These are phyloP conservation scores for Blechomonas ayalai DNA, from an alignment of 208 protist species.

Conservation along the genomic window DNA sequence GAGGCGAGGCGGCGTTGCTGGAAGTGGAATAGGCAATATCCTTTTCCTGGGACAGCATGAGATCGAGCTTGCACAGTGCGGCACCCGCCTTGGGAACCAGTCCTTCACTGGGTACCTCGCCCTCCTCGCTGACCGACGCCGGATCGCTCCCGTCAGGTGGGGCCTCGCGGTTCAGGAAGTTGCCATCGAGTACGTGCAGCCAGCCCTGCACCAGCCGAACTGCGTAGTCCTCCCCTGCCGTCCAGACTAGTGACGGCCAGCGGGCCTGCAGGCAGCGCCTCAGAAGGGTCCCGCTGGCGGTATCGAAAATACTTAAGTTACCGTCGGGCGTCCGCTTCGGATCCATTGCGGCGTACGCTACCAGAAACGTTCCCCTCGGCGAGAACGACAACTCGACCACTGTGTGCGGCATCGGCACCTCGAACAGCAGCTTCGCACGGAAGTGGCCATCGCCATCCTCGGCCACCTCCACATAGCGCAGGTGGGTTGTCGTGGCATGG, in stretches of 20 bases:
- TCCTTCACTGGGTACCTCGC: constrained; percentile 4
- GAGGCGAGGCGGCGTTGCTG: constrained; percentile 29
- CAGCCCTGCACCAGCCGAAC: constrained; percentile 66
- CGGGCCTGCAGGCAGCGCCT: constrained; percentile 66
- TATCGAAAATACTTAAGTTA: constrained; percentile 65
- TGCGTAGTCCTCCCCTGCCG: constrained; percentile 41
- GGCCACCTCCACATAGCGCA: constrained; percentile 58
- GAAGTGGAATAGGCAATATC: constrained; percentile 62
- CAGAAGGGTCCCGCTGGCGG: constrained; percentile 36
- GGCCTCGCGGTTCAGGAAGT: constrained; percentile 11
- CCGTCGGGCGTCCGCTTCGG: constrained; percentile 64
- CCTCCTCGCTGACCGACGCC: constrained; percentile 1
- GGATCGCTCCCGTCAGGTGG: not conserved
- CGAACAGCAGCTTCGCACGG: constrained; percentile 33
- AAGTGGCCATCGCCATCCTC: constrained; percentile 8
- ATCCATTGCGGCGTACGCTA: constrained; percentile 79
- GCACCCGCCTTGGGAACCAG: not conserved
- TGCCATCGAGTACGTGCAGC: constrained; percentile 63
- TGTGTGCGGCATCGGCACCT: constrained; percentile 52
- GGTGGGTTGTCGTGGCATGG: constrained; percentile 67
- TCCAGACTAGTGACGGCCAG: constrained; percentile 80
- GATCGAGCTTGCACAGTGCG: constrained; percentile 57
- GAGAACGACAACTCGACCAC: constrained; percentile 64
- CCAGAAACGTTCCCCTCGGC: constrained; percentile 50
- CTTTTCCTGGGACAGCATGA: constrained; percentile 73